Percentiles rank a stretch among this genome's conserved stretches.
These are phyloP conservation scores for Ophiocordyceps camponoti-floridani DNA, from an alignment of 2,329 filamentous ascomycete species.

Conservation along the genomic window DNA sequence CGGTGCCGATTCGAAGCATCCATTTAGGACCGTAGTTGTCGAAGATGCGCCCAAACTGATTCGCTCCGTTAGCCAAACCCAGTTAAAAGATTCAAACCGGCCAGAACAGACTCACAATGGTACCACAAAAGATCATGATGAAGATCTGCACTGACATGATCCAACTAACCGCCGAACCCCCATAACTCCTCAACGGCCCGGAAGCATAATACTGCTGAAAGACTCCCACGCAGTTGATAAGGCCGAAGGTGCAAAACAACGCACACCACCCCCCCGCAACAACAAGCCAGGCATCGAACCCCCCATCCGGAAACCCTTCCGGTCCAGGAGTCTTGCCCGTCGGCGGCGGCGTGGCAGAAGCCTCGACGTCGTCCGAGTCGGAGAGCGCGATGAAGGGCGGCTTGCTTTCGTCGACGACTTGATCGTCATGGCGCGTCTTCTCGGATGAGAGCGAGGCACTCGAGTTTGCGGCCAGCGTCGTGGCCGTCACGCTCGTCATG, in stretches of 20 bases:
- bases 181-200: constrained; percentile 26
- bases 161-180: constrained; percentile 37
- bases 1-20: constrained; percentile 32
- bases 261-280: constrained; percentile 28
- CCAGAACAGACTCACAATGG: constrained; percentile 16
- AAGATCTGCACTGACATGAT: constrained; percentile 37
- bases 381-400: neutral
- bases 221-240: constrained; percentile 29
- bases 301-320: constrained; percentile 42
- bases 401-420: neutral
- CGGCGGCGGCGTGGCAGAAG: neutral
- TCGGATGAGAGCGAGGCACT: neutral
- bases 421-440: neutral
- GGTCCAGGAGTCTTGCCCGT: constrained; percentile 5
- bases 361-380: neutral
- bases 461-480: neutral
- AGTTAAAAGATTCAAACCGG: neutral
- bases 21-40: constrained; percentile 46
- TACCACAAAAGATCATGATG: constrained; percentile 29
- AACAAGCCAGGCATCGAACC: constrained; percentile 36
- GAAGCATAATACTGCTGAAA: constrained; percentile 41
- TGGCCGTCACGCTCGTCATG: neutral
- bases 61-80: constrained; percentile 4
- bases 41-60: constrained; percentile 37
- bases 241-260: constrained; percentile 25